phyloP scores from a whole-genome alignment of 257 asterid genomes.

The Nicotiana knightiana region DNA sequence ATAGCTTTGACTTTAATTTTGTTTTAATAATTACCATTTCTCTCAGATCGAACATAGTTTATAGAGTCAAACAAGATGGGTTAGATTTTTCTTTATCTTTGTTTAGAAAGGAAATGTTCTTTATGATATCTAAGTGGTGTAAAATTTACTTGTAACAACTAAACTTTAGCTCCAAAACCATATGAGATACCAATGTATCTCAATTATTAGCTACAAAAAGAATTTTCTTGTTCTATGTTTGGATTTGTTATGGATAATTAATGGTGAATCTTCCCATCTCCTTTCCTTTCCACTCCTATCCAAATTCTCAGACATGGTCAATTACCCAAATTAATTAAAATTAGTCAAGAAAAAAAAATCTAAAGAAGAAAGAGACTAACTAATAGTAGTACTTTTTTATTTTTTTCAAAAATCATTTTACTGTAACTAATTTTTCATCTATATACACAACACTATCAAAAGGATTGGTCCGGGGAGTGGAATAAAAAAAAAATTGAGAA shows the following conservation, averaged over 20 bases:
- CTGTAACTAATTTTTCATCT: constrained; percentile 13
- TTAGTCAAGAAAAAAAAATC: not conserved
- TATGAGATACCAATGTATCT: too few relatives aligned
- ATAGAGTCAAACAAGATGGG: not conserved
- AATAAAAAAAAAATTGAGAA: not conserved
- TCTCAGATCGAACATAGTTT: not conserved
- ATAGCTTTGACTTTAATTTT: not conserved
- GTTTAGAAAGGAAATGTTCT: too few relatives aligned
- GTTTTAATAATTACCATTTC: not conserved
- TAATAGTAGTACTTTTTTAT: not conserved
- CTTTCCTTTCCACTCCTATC: not conserved
- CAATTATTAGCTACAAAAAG: too few relatives aligned
- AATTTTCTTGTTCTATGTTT: not conserved
- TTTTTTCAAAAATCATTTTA: not conserved
- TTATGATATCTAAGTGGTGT: too few relatives aligned
- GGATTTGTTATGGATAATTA: not conserved
- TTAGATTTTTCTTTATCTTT: too few relatives aligned
- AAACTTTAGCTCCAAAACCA: too few relatives aligned
- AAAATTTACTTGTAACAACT: too few relatives aligned
- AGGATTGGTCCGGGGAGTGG: not conserved
- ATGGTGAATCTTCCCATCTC: not conserved
- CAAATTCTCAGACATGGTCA: constrained; percentile 1
- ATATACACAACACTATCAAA: constrained; percentile 29
- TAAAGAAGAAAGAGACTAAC: not conserved
- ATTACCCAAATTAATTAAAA: not conserved